Base-by-base conservation (phyloP, 2,329 filamentous ascomycete genomes). In the Monascus ruber region DNA sequence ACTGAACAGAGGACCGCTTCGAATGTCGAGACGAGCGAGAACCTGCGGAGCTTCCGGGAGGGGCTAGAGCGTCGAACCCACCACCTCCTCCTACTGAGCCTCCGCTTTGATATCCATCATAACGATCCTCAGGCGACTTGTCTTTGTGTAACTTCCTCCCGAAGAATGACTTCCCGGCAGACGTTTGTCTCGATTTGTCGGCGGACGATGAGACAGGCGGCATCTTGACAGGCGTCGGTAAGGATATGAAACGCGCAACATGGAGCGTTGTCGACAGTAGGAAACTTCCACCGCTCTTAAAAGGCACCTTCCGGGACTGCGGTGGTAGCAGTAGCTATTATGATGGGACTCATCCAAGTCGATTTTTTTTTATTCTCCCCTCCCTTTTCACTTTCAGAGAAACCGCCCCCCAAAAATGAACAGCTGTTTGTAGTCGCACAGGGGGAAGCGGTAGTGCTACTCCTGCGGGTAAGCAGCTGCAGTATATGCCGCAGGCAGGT, bases 101-200 rank as follows among this genome's bases (percentile, higher is more conserved):
- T 17, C 17, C 17, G 17, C 17, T 17, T 6, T 29, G 28, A 10
- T 29, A 29, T 6, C 28, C 28, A 10, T 29, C 28, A 46, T 66
- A 62, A 53, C 72, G 71, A 59, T 79, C 76, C 60, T 79, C 79
- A 54, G 76, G 75, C 52, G 74, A 72, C 64, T 80, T 85, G 64
- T 93, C 83, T 68, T 86, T 91, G 66, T 81, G 70, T 54, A 71
- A 58, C 44, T 74, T 83, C 58, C 87, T 78, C 55, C 85, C 87
- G 69, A 95, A 95, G 71, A 95, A 86, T 46, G 82, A 85, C 60
- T 81, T 82, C 59, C 78, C 75, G 58, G 79, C 81, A 56, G 85
- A 87, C 48, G 83, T 86, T 71, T 89, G 83, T 64, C 84, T 79
- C 55, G 81, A 73, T 69, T 88, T 86, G 69, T 85, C 81, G 58